phyloP scores from a whole-genome alignment of 768 basidiomycete genomes.

The Lactifluus hygrophoroides region DNA sequence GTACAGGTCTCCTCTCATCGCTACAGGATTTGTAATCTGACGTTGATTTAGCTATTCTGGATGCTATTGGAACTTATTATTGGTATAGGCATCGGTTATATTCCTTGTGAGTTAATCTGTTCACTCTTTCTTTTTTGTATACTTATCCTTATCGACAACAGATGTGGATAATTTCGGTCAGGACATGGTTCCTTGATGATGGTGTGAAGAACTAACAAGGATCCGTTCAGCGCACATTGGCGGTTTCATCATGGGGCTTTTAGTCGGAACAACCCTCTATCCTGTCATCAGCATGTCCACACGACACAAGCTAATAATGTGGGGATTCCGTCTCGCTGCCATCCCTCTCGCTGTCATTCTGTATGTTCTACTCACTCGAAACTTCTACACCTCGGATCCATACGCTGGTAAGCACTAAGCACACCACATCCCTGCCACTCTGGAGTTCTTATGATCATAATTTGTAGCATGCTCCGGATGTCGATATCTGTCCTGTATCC shows the following conservation, averaged over 20 bases:
- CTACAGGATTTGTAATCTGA: background rate
- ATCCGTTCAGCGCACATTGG: slow-evolving; percentile 67
- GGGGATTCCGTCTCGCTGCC: slow-evolving; percentile 63
- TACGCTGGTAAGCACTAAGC: slow-evolving; percentile 61
- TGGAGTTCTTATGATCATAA: background rate
- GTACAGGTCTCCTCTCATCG: slow-evolving; percentile 31
- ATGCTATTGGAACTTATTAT: slow-evolving; percentile 83
- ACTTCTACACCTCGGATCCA: slow-evolving; percentile 87
- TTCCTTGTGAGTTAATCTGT: slow-evolving; percentile 52
- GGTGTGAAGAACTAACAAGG: slow-evolving; percentile 8
- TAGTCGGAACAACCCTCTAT: slow-evolving; percentile 77
- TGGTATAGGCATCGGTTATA: slow-evolving; percentile 77
- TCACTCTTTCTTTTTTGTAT: background rate
- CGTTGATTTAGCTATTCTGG: slow-evolving; percentile 54
- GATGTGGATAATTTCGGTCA: slow-evolving; percentile 87
- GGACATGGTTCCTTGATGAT: slow-evolving; percentile 14
- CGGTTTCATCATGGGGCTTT: slow-evolving; percentile 75
- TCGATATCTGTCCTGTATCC: slow-evolving; percentile 85
- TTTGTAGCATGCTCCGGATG: slow-evolving; percentile 76
- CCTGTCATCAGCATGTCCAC: slow-evolving; percentile 80
- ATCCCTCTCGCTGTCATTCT: slow-evolving; percentile 70
- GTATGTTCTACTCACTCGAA: slow-evolving; percentile 73
- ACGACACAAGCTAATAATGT: slow-evolving; percentile 63
- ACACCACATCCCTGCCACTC: background rate
- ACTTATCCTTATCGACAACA: slow-evolving; percentile 23